Evolutionary conservation across 257 asterid species (phyloP).

Genomic region (Rhazya stricta): DNA sequence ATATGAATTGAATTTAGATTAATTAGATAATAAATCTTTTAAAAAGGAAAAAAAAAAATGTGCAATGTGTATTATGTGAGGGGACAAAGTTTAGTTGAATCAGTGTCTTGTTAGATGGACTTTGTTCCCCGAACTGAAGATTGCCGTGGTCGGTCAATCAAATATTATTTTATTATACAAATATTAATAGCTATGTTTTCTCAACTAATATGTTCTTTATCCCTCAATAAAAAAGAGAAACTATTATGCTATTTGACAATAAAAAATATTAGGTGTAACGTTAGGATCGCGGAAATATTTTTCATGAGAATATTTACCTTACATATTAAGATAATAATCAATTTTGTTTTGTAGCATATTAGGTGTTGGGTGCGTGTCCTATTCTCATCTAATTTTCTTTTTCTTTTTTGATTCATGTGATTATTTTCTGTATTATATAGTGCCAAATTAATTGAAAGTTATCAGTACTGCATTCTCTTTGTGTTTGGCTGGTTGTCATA

Average conservation of each 20-base stretch:
- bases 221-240: no score
- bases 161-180: slow-evolving; percentile 13
- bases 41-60: no score
- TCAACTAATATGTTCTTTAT: no score
- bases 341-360: neutral
- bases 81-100: neutral
- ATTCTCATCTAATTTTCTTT: neutral
- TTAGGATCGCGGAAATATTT: no score
- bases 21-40: no score
- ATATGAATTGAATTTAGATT: no score
- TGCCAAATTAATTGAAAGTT: neutral
- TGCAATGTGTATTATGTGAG: no score
- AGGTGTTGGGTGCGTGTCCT: slow-evolving; percentile 14
- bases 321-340: neutral
- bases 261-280: no score
- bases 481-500: neutral
- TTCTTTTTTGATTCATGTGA: neutral
- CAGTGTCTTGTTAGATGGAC: neutral
- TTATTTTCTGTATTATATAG: neutral
- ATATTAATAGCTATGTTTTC: neutral
- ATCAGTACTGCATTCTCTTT: neutral
- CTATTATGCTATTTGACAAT: no score
- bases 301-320: no score
- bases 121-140: slow-evolving; percentile 7
- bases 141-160: slow-evolving; percentile 41